Conservation (phyloP, 139 green algal species). For the Asterochloris sp. region DNA sequence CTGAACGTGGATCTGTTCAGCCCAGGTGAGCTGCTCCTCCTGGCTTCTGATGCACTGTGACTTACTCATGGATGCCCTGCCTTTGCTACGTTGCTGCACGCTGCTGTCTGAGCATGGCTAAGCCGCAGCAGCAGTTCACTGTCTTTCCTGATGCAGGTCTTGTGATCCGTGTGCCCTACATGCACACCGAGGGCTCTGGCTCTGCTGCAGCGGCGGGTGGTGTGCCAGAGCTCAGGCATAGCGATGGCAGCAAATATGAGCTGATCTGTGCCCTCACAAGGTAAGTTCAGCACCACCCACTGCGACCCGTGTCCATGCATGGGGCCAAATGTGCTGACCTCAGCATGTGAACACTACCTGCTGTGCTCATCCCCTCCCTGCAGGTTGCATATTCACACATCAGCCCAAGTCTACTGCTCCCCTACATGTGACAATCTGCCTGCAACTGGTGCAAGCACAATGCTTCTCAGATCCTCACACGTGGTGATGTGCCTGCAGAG, state of each 20-base stretch:
- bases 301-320: too few species aligned
- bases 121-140: not conserved
- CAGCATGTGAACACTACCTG: too few species aligned
- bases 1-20: conserved; percentile 14
- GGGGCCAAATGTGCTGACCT: not conserved
- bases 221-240: not conserved
- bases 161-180: conserved; percentile 16
- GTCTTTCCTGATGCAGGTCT: conserved; percentile 12
- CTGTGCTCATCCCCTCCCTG: too few species aligned
- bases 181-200: not conserved
- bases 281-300: not conserved
- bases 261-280: conserved; percentile 19
- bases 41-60: too few species aligned
- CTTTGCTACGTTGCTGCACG: not conserved
- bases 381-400: too few species aligned
- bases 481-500: too few species aligned
- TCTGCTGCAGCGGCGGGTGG: not conserved
- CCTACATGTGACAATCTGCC: too few species aligned
- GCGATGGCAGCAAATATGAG: conserved; percentile 11
- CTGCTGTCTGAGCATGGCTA: not conserved
- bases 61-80: not conserved
- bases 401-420: too few species aligned
- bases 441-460: too few species aligned
- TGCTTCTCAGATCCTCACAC: too few species aligned
- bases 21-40: conserved; percentile 16